Evolutionary conservation across 169 alveolate species (phyloP), one percentile per base, ranked within the genome.

Genomic region (Eimeria zaria): DNA sequence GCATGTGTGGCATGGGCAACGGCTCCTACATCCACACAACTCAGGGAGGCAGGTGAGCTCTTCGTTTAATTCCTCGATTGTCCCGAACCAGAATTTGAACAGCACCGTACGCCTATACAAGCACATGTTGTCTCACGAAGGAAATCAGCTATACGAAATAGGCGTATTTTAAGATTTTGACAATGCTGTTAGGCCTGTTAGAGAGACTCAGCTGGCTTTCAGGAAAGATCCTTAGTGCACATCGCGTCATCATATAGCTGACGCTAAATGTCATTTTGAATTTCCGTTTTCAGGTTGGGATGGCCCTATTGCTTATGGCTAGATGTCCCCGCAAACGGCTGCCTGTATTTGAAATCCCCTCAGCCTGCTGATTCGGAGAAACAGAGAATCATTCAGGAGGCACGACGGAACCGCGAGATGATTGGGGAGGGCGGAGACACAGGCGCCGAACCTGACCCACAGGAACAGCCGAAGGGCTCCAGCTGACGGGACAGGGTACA

Each of bases 231-330:
- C 60, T 88, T 27, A 27, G 58, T 6, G 33, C 71, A n/a, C n/a
- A 18, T 16, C 41, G 64, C 44, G 7, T 27, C 64, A 14, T 9
- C 46, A 0, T 1, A 9, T 73, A 18, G 71, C 69, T 2, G 41
- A 74, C 58, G 41, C 67, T 12, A 46, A 16, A 51, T 46, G 24
- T 27, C 83, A 36, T 51, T 36, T 60, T 41, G 96, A 18, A 27
- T 33, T 53, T 41, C 60, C 41, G 80, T 36, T 41, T 62, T 24
- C 89, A 95, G 98, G 36, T 81, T 96, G 69, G 98, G 98, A 6
- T 97, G 98, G 98, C 97, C 96, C 27, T 94, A 95, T 84, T 97
- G 96, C 85, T 84, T 97, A 30, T 96, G 98, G 98, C 48, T 97
- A 39, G 98, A 97, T 64, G 96, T 97, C 74, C 98, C 98, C 24